Percentiles rank a stretch among this genome's conserved stretches.
phyloP scores from a whole-genome alignment of 176 grass and related monocot genomes.

The Ensete ventricosum region DNA sequence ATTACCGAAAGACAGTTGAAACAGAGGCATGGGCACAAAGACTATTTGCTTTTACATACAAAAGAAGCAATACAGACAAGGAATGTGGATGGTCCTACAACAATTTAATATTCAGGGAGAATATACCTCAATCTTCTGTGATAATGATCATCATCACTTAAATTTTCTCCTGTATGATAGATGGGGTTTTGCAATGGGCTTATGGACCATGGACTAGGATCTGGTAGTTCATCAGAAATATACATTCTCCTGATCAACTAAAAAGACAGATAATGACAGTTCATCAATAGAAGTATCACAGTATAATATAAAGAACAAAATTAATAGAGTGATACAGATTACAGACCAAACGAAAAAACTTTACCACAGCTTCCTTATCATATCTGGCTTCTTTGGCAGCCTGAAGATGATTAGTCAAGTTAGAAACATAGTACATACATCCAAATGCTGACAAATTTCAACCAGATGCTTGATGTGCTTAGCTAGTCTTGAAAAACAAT shows the following conservation, averaged over 20 bases:
- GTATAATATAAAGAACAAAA: slow-evolving; percentile 17
- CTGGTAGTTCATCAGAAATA: slow-evolving; percentile 76
- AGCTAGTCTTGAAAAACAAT: no score
- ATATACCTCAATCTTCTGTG: slow-evolving; percentile 52
- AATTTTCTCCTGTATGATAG: slow-evolving; percentile 40
- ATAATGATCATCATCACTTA: slow-evolving; percentile 65
- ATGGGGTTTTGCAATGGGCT: slow-evolving; percentile 40
- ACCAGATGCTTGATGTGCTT: no score
- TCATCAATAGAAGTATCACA: slow-evolving; percentile 6
- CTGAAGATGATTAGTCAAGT: slow-evolving; percentile 29
- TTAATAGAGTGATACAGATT: slow-evolving; percentile 20
- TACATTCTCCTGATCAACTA: slow-evolving; percentile 98
- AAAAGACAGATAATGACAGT: slow-evolving; percentile 14
- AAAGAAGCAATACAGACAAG: not conserved
- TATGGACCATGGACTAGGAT: slow-evolving; percentile 56
- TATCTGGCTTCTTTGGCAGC: slow-evolving; percentile 90
- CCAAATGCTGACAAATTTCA: not conserved
- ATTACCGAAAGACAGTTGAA: not conserved
- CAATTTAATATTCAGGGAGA: not conserved
- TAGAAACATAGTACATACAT: not conserved
- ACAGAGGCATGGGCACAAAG: not conserved
- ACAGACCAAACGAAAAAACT: slow-evolving; percentile 91
- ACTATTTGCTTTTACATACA: not conserved
- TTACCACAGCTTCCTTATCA: slow-evolving; percentile 90
- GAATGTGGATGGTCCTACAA: not conserved